These are phyloP conservation scores for Camellia granthamiana DNA, from an alignment of 148 eudicot species.

Conservation along the genomic window DNA sequence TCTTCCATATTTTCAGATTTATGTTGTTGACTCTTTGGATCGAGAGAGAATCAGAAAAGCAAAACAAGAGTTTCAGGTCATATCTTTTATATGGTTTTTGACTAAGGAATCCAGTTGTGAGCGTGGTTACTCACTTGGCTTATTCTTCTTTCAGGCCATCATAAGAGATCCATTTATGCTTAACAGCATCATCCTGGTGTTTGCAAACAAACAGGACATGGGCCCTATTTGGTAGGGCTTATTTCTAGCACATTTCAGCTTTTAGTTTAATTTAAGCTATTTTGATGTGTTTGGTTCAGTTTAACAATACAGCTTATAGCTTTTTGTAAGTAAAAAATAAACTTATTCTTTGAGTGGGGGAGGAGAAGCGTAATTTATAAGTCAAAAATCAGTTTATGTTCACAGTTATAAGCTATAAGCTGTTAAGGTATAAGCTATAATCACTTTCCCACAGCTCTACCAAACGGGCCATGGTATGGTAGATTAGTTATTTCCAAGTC, in stretches of 20 bases:
- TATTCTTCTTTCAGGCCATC: constrained; percentile 60
- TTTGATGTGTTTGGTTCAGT: too few relatives aligned
- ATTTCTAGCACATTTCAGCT: too few relatives aligned
- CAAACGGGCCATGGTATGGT: constrained; percentile 94
- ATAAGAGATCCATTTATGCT: constrained; percentile 98
- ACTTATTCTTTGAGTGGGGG: too few relatives aligned
- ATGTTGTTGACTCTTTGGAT: constrained; percentile 98
- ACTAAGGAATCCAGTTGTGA: constrained; percentile 14
- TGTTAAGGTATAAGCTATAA: too few relatives aligned
- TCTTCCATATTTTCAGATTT: constrained; percentile 54
- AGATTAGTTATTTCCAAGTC: constrained; percentile 5
- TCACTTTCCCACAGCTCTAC: too few relatives aligned
- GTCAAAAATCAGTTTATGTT: too few relatives aligned
- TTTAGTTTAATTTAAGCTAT: too few relatives aligned
- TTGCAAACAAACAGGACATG: constrained; percentile 99
- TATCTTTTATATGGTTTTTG: constrained; percentile 16
- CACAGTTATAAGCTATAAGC: too few relatives aligned
- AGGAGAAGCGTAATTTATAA: too few relatives aligned
- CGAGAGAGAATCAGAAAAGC: constrained; percentile 94
- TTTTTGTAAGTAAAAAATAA: too few relatives aligned
- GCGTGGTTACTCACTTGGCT: constrained; percentile 14
- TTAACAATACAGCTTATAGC: too few relatives aligned
- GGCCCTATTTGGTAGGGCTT: too few relatives aligned
- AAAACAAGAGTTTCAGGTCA: constrained; percentile 90
- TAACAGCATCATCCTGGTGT: constrained; percentile 88